phyloP scores from a whole-genome alignment of 1,284 basidiomycete species.

The Marasmius fiardii region DNA sequence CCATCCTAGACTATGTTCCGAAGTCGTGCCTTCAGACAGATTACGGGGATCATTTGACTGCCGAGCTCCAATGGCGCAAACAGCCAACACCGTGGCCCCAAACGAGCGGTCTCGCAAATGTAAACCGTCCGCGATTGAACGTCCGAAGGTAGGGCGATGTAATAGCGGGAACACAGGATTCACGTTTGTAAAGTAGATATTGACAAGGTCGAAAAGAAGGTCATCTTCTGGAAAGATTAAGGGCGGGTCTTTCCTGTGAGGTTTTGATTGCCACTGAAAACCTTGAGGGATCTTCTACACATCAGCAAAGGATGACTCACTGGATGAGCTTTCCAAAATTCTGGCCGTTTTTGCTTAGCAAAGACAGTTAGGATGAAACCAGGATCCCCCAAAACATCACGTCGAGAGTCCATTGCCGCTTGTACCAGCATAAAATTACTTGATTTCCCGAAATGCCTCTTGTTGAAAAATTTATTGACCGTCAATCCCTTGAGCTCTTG shows the following conservation, averaged over 20 bases:
- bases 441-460: constrained; percentile 3
- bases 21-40: constrained; percentile 22
- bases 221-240: constrained; percentile 31
- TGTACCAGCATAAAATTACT: constrained; percentile 7
- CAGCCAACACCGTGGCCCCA: constrained; percentile 40
- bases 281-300: background rate
- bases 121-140: constrained; percentile 31
- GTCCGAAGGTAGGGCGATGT: constrained; percentile 42
- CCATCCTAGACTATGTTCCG: constrained; percentile 44
- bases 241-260: background rate
- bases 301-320: background rate
- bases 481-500: background rate
- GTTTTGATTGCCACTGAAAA: constrained; percentile 3
- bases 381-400: background rate
- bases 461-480: background rate
- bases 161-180: constrained; percentile 40
- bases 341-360: constrained; percentile 1
- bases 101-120: constrained; percentile 38
- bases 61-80: constrained; percentile 46
- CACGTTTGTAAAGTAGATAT: constrained; percentile 40
- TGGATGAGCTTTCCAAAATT: constrained; percentile 8
- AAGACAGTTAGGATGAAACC: background rate
- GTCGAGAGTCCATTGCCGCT: constrained; percentile 5
- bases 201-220: constrained; percentile 37
- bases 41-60: constrained; percentile 45